These are phyloP conservation scores for Lepidium sativum DNA, from an alignment of 345 rosid genomes.

Conservation along the genomic window DNA sequence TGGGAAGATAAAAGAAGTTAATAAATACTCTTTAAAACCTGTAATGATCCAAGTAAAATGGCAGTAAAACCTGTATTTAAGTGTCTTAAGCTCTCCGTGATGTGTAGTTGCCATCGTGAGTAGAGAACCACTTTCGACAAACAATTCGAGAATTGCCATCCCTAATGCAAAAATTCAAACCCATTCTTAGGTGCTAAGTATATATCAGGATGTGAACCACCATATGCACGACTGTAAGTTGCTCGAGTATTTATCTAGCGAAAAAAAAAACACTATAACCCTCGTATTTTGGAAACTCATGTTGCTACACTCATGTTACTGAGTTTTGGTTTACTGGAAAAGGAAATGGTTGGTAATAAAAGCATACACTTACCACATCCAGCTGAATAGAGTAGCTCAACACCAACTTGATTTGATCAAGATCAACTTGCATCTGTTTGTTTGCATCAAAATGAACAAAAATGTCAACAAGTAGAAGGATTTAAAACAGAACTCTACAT, in stretches of 20 bases:
- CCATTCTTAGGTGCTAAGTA: constrained; percentile 47
- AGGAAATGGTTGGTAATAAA: not conserved
- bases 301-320: not conserved
- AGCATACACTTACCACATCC: constrained; percentile 46
- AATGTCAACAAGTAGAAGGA: constrained; percentile 10
- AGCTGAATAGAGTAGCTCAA: constrained; percentile 44
- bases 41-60: not conserved
- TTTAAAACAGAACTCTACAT: no score
- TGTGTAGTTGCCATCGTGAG: constrained; percentile 93
- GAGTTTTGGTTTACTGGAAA: not conserved
- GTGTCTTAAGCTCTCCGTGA: constrained; percentile 85
- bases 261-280: constrained; percentile 4
- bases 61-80: constrained; percentile 66
- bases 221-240: constrained; percentile 63
- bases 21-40: not conserved
- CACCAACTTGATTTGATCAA: constrained; percentile 48
- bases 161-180: constrained; percentile 54
- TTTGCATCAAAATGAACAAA: constrained; percentile 22
- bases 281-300: constrained; percentile 3
- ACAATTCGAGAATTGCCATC: constrained; percentile 83
- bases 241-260: constrained; percentile 87
- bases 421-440: constrained; percentile 60
- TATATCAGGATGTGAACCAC: constrained; percentile 63
- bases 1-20: not conserved
- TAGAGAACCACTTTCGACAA: constrained; percentile 61